A percentile compares a stretch with the other conserved stretches of the same genome.
phyloP scores from a whole-genome alignment of 495 filamentous ascomycete species.

The Neurospora sp. region DNA sequence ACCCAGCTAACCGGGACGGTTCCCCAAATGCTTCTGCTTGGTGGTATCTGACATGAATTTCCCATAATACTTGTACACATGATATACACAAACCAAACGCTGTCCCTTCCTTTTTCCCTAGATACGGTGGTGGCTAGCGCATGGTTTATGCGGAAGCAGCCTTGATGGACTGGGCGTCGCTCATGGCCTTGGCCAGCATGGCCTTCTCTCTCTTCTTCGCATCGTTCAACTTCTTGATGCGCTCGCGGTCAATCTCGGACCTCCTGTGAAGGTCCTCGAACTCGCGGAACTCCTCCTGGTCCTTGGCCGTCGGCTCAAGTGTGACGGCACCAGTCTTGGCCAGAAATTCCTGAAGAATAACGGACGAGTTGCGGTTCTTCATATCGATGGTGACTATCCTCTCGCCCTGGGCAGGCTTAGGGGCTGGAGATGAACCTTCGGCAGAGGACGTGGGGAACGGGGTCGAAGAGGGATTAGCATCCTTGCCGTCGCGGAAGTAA shows the following conservation, averaged over 20 bases:
- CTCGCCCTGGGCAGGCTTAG: conserved; percentile 33
- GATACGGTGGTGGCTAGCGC: neutral
- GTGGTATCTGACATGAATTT: neutral
- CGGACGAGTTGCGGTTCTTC: conserved; percentile 46
- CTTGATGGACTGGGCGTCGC: conserved; percentile 23
- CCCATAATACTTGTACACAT: conserved; percentile 10
- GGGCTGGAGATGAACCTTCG: conserved; percentile 26
- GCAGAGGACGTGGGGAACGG: conserved; percentile 16
- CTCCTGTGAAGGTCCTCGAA: conserved; percentile 46
- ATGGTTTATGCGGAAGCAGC: conserved; percentile 3
- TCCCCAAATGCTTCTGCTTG: neutral
- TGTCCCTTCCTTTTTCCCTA: neutral
- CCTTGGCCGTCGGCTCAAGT: conserved; percentile 49
- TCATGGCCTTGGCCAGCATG: conserved; percentile 22
- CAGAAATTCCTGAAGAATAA: conserved; percentile 62
- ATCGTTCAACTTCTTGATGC: conserved; percentile 50
- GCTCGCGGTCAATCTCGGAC: conserved; percentile 46
- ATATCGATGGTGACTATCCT: conserved; percentile 47
- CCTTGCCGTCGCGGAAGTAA: conserved; percentile 46
- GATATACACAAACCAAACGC: conserved; percentile 11
- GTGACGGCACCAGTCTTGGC: conserved; percentile 55
- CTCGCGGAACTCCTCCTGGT: conserved; percentile 47
- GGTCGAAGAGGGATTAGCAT: conserved; percentile 17
- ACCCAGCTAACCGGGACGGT: neutral
- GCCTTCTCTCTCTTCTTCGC: conserved; percentile 53